These are phyloP conservation scores for Wickerhamomyces strasburgensis DNA, from an alignment of 805 yeast genomes.

Conservation along the genomic window DNA sequence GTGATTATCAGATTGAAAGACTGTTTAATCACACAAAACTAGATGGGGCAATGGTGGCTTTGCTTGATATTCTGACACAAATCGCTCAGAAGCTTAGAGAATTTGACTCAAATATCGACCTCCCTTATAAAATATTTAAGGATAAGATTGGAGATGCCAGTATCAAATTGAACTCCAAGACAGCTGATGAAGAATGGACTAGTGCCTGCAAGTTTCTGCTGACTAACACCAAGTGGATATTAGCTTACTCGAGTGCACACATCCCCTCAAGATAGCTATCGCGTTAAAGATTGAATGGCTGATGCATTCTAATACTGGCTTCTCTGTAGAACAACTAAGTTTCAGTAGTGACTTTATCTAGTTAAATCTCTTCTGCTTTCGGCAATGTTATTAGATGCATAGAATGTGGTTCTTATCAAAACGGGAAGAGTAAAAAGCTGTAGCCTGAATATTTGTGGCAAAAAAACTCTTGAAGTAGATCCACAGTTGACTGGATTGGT, in stretches of 20 bases:
- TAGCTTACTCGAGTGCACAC: slow-evolving; percentile 59
- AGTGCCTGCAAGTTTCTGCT: slow-evolving; percentile 78
- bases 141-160: slow-evolving; percentile 76
- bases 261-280: slow-evolving; percentile 16
- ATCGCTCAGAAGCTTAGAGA: slow-evolving; percentile 29
- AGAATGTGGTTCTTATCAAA: no score
- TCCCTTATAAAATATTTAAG: slow-evolving; percentile 68
- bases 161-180: slow-evolving; percentile 59
- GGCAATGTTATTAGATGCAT: no score
- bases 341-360: no score
- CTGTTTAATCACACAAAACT: slow-evolving; percentile 68
- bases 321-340: no score
- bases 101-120: slow-evolving; percentile 50
- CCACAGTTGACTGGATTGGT: no score
- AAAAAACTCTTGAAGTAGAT: no score
- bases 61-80: slow-evolving; percentile 52
- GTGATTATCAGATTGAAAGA: slow-evolving; percentile 69
- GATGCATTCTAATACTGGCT: no score
- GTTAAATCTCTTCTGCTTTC: no score
- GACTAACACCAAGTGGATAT: slow-evolving; percentile 79
- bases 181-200: slow-evolving; percentile 80
- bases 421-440: no score
- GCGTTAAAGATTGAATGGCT: no score
- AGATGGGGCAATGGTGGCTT: slow-evolving; percentile 77
- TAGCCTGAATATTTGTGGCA: no score